Evolutionary conservation across 148 eudicot genomes (phyloP).

Genomic region (Vaccinium corymbosum): DNA sequence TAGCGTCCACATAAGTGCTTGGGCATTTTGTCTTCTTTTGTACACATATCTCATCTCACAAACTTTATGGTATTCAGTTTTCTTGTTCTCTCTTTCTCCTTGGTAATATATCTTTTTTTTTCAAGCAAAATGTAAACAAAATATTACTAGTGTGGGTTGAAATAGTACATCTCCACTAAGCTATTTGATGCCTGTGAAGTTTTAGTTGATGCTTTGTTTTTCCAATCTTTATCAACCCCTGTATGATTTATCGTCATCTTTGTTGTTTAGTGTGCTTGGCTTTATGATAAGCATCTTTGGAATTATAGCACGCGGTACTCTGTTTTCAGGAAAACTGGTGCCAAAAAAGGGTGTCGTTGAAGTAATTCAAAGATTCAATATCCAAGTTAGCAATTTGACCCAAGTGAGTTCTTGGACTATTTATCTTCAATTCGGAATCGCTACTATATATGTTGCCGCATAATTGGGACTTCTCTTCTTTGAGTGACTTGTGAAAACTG

Average conservation of each 20-base stretch:
- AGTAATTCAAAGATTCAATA: not conserved
- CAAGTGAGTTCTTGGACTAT: conserved; percentile 32
- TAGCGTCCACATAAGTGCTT: not conserved
- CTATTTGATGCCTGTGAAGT: not conserved
- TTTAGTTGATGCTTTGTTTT: not conserved
- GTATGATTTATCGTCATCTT: not conserved
- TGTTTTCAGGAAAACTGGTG: conserved; percentile 54
- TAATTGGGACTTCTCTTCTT: not conserved
- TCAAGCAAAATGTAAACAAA: not conserved
- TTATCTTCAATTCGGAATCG: not conserved
- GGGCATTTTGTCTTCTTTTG: not conserved
- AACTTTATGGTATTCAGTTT: not conserved
- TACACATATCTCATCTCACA: not conserved
- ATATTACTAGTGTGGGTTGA: not conserved
- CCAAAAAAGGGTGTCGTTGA: conserved; percentile 62
- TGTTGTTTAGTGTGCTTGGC: not conserved
- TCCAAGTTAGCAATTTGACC: no score
- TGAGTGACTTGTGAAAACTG: not conserved
- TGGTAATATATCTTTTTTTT: no score
- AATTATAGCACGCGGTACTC: conserved; percentile 11
- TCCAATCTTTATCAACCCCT: not conserved
- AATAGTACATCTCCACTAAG: not conserved
- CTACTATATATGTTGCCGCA: not conserved
- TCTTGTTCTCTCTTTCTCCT: not conserved
- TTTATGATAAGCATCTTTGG: not conserved